Conservation (phyloP, 139 green algal genomes). For the Astrephomene gubernaculifera region DNA sequence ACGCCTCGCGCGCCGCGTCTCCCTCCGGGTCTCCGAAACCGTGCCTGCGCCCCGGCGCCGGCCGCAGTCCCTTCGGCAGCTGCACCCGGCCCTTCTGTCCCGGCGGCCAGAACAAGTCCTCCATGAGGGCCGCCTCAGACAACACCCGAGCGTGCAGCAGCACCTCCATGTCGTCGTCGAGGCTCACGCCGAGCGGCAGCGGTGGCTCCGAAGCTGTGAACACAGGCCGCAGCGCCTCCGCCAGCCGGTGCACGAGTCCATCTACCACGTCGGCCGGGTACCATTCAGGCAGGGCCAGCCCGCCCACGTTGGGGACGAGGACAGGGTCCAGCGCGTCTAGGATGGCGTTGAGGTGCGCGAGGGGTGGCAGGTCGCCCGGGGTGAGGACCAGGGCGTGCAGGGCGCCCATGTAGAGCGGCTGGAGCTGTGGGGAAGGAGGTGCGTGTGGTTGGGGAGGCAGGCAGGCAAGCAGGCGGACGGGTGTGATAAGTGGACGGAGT, state of each 20-base stretch:
- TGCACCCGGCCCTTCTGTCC: neutral
- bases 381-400: neutral
- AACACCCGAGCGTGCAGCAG: neutral
- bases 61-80: neutral
- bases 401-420: neutral
- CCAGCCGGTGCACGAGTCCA: neutral
- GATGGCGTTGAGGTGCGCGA: neutral
- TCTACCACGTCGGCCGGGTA: no score
- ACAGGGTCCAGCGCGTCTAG: neutral
- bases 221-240: neutral
- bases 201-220: neutral
- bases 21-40: neutral
- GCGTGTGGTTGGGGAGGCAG: neutral
- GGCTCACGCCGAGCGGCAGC: neutral
- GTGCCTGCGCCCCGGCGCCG: neutral
- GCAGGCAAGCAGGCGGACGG: neutral
- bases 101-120: constrained; percentile 7
- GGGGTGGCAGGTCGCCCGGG: neutral
- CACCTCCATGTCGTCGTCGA: neutral
- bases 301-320: neutral
- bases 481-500: neutral
- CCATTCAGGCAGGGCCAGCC: no score
- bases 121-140: neutral
- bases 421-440: neutral
- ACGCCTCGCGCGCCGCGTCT: constrained; percentile 1